Conservation (phyloP, 208 protist genomes). For the Leishmania guyanensis region DNA sequence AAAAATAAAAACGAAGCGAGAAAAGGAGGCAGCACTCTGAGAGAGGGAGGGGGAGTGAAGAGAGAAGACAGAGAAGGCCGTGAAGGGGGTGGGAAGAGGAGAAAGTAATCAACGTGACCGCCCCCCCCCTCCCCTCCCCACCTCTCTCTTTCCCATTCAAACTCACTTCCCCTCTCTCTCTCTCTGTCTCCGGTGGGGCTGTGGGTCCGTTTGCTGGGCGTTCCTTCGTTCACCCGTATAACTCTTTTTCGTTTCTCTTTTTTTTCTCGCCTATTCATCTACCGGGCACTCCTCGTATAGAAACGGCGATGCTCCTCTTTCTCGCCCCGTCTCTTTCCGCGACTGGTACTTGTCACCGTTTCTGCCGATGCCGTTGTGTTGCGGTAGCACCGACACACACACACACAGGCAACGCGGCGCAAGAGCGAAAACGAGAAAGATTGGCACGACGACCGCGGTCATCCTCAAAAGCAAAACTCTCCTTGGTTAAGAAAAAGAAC, state of each 20-base stretch:
- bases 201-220: not conserved
- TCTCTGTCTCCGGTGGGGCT: not conserved
- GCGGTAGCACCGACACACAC: not conserved
- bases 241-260: not conserved
- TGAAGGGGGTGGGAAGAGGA: not conserved
- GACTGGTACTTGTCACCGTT: no score
- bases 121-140: not conserved
- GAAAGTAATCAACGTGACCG: not conserved
- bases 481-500: no score
- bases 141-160: not conserved
- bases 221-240: not conserved
- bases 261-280: not conserved
- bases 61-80: not conserved
- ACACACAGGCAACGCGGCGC: not conserved
- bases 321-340: not conserved
- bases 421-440: no score
- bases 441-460: no score
- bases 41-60: not conserved
- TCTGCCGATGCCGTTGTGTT: not conserved
- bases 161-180: not conserved
- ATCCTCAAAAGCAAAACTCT: no score
- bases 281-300: constrained; percentile 6
- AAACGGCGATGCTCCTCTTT: not conserved
- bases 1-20: not conserved
- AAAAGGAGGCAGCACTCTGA: not conserved